Base-by-base conservation (phyloP, 805 yeast genomes). In the Suhomyces canberraensis region DNA sequence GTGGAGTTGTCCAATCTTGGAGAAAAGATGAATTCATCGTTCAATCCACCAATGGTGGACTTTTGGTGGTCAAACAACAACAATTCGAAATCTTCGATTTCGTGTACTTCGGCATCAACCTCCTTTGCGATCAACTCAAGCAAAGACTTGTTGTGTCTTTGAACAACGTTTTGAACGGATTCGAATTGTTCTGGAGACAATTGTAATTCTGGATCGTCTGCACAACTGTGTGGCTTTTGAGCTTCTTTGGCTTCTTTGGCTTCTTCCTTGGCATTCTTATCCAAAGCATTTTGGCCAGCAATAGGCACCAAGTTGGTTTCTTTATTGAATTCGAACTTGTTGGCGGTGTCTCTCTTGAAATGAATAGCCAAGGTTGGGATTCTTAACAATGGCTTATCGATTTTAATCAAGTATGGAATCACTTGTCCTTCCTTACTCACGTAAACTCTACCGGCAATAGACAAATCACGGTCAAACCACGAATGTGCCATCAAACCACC, bases 401-500 rank as follows among this genome's bases (percentile, higher is more conserved):
- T 73, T 61, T 88, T 86, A 40, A 93, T 77, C 42, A 93, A 69
- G 51, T 73, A 79, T 3, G 95, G 76, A 33, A 76, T 75, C 39
- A 64, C 71, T 37, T 72, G 67, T 7, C 77, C 82, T 4, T 60
- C 46, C 3, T 58, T 62, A 27, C 64, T 71, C 13, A 86, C 83
- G 55, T 81, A 81, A 1, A 91, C 95, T 47, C 98, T 73, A 11
- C 98, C 98, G 7, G 97, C 98, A 41, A 89, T 67, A 25, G 91
- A 75, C 49, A 93, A 72, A 58, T 91, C 97, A 41, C 97, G 78
- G 60, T 91, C 98, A 54, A 93, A 91, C 97, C 98, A 91, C 4
- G 96, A 78, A 56, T 87, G 96, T 79, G 97, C 93, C 37, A 90
- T 80, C 34, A 96, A 93, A 24, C 98, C 98, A 39, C 98, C 98